Evolutionary conservation across 2,329 filamentous ascomycete genomes (phyloP).

Genomic region (Ilyonectria mors-panacis): DNA sequence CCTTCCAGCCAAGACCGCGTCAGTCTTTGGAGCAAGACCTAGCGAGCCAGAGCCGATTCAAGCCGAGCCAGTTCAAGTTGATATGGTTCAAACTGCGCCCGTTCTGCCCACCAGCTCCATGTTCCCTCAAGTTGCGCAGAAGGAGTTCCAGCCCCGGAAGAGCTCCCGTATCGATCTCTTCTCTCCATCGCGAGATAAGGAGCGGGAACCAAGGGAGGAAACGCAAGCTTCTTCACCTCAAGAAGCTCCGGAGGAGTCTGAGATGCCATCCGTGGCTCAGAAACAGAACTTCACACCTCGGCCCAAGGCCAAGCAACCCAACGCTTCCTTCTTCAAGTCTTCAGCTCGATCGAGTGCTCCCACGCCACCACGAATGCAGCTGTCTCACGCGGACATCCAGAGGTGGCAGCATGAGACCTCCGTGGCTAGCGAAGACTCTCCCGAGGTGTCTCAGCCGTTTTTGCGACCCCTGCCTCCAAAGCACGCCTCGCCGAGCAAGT

Average conservation of each 20-base stretch:
- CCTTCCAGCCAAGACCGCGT: conserved; percentile 45
- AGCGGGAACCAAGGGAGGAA: conserved; percentile 23
- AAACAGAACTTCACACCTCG: conserved; percentile 66
- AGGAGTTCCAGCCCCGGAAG: conserved; percentile 51
- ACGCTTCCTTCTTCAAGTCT: conserved; percentile 57
- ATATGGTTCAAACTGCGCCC: conserved; percentile 19
- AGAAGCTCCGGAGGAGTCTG: conserved; percentile 50
- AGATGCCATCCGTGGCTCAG: conserved; percentile 58
- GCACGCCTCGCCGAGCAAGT: conserved; percentile 70
- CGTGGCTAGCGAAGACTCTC: conserved; percentile 55
- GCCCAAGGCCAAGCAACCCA: conserved; percentile 53
- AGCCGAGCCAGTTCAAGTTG: conserved; percentile 31
- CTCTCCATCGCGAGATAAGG: conserved; percentile 50
- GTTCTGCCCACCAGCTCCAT: conserved; percentile 56
- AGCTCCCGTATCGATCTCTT: conserved; percentile 53
- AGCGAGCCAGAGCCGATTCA: conserved; percentile 38
- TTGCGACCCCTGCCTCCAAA: conserved; percentile 66
- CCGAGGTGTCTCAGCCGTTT: conserved; percentile 56
- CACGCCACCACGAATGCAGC: conserved; percentile 60
- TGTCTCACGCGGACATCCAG: conserved; percentile 58
- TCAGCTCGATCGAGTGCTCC: conserved; percentile 46
- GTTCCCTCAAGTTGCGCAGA: conserved; percentile 56
- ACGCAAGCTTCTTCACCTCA: conserved; percentile 16
- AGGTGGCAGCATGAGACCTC: conserved; percentile 60
- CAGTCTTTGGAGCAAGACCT: conserved; percentile 33